Base-by-base conservation (phyloP, 2,329 filamentous ascomycete genomes). In the Cladophialophora immunda region DNA sequence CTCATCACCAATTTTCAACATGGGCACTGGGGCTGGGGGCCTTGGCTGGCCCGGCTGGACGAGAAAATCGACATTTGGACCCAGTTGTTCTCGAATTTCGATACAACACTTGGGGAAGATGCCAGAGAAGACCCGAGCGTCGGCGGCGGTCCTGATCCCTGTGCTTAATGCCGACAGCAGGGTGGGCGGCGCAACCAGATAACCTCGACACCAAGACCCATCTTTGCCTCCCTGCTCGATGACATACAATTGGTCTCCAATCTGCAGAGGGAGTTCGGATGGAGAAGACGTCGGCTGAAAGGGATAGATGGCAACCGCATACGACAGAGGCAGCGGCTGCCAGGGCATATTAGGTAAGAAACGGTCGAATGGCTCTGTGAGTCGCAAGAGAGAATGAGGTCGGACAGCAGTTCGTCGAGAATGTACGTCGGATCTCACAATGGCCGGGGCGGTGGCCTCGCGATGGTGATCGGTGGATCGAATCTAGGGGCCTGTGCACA, bases 231-330 rank as follows among this genome's bases (percentile, higher is more conserved):
- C 96, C 81, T 98, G 93, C 81, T 98, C 94, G 77, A 99, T 97
- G 72, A 99, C 96, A 82, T 99, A 99, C 71, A 99, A 85, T 81
- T 99, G 95, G 86, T 99, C 95, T 78, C 95, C 95, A 71, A 99
- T 92, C 80, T 99, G 94, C 78, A 99, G 90, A 9, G 96, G 95
- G 22, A 99, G 89, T 80, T 99, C 95, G 78, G 93, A 92, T 62
- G 93, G 89, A 71, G 90, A 90, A 29, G 70, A 58, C 67, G 92
- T 90, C 68, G 95, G 92, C 74, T 91, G 86, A 82, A 99, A 99
- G 41, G 95, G 95, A 79, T 94, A 97, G 73, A 90, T 94, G 84
- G 94, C 95, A 80, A 99, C 92, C 74, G 94, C 96, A 84, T 98
- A 99, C 77, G 94, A 95, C 84, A 99, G 97, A 80, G 94, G 92